Evolutionary conservation across 805 yeast species (phyloP).

Genomic region (Lachancea cidri): DNA sequence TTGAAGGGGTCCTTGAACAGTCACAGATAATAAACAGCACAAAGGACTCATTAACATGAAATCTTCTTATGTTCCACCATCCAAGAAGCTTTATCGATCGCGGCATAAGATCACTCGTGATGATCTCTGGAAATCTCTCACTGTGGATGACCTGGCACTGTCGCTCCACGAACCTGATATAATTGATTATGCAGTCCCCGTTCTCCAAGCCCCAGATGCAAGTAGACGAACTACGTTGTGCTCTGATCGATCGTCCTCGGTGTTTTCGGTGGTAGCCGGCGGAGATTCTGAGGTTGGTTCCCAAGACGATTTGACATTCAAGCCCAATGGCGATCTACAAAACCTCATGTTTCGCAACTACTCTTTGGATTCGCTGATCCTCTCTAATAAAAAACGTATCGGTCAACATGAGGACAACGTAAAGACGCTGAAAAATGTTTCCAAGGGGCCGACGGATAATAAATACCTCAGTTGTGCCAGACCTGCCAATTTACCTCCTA

Average conservation of each 20-base stretch:
- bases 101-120: slow-evolving; percentile 16
- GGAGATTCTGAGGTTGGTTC: slow-evolving; percentile 2
- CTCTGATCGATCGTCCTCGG: slow-evolving; percentile 6
- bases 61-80: slow-evolving; percentile 13
- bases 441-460: background rate
- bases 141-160: slow-evolving; percentile 10
- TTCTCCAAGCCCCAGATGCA: slow-evolving; percentile 6
- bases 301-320: slow-evolving; percentile 8
- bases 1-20: no score
- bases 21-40: no score
- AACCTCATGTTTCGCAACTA: slow-evolving; percentile 13
- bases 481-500: slow-evolving; percentile 2
- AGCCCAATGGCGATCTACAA: slow-evolving; percentile 8
- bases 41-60: background rate
- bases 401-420: slow-evolving; percentile 11
- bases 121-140: slow-evolving; percentile 9
- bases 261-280: slow-evolving; percentile 2
- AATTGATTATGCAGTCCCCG: slow-evolving; percentile 14
- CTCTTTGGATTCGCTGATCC: slow-evolving; percentile 18
- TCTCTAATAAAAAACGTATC: slow-evolving; percentile 16
- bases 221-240: background rate
- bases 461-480: background rate
- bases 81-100: slow-evolving; percentile 14
- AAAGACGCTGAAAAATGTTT: slow-evolving; percentile 1
- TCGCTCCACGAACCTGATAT: slow-evolving; percentile 9